Base-by-base conservation (phyloP, 2,329 filamentous ascomycete species). In the Trichoderma gracile region DNA sequence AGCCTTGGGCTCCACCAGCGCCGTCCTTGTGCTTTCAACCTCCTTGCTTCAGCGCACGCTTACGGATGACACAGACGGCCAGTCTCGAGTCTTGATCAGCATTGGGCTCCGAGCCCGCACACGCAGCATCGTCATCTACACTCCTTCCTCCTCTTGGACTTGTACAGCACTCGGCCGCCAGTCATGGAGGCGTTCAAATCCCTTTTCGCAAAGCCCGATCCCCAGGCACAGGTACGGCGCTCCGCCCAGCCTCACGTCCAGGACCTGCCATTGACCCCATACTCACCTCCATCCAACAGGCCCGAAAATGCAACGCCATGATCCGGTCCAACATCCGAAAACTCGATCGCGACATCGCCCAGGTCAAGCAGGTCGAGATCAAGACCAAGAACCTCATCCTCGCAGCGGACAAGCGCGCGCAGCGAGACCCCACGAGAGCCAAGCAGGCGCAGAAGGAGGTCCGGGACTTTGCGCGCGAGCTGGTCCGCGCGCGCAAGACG, bases 291-390 rank as follows among this genome's bases (percentile, higher is more conserved):
- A n/a, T 19, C 65, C 0, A 12, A 19, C 72, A 99, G 94, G 89
- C 95, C 79, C 89, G 93, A 68, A 98, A 97, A 88, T 98, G 94
- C 79, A 97, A 97, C 78, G 82, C 87, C 67, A 86, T 98, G 67
- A 90, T 99, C 72, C 92, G 94, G 67, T 81, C 88, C 75, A 97
- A 98, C 78, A 90, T 92, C 67, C 93, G 95, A 74, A 94, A 96
- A 75, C 86, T 99, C 72, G 95, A 99, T 77, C 93, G 95, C 74
- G 93, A 98, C 78, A 94, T 99, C 75, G 79, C 84, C 61, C 83
- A 88, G 69, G 86, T 95, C 69, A 93, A 91, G 77, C 81, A 86
- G 64, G 88, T 92, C 69, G 94, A 99, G 76, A 79, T 79, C 73
- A 96, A 95, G 78, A 93, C 93, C 68, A 93, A 92, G 73, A 89